phyloP scores from a whole-genome alignment of 164 flowering plant species.

The Magnolia changhungtana region DNA sequence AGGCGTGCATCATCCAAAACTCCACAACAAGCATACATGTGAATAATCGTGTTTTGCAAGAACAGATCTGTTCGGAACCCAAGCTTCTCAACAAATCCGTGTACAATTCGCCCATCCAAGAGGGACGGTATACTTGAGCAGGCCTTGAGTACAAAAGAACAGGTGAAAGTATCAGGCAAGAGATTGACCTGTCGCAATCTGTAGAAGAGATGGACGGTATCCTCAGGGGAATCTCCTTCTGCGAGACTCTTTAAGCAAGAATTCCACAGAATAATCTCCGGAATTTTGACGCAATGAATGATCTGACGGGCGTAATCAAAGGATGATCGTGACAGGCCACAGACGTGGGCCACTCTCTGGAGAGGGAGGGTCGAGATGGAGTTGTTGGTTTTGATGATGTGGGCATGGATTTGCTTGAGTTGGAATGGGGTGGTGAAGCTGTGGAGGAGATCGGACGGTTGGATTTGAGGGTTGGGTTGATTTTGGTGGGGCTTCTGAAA shows the following conservation, averaged over 20 bases:
- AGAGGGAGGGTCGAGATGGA: slow-evolving; percentile 45
- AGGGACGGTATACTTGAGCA: slow-evolving; percentile 36
- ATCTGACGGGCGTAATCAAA: no score
- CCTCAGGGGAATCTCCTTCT: no score
- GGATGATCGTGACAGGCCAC: slow-evolving; percentile 23
- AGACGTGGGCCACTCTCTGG: slow-evolving; percentile 39
- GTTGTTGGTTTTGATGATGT: slow-evolving; percentile 45
- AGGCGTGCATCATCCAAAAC: slow-evolving; percentile 29
- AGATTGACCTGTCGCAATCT: no score
- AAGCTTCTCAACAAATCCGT: slow-evolving; percentile 53
- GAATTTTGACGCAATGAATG: no score
- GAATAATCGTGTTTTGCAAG: slow-evolving; percentile 45
- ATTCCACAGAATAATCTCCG: no score
- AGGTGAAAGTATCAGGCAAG: slow-evolving; percentile 54
- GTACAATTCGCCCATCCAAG: slow-evolving; percentile 41
- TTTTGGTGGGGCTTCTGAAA: slow-evolving; percentile 1
- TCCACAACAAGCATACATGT: slow-evolving; percentile 53
- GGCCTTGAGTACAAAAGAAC: slow-evolving; percentile 65
- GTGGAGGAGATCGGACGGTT: slow-evolving; percentile 12
- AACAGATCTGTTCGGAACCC: slow-evolving; percentile 54
- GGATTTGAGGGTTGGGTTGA: not conserved
- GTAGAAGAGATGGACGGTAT: no score
- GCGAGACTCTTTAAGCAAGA: no score
- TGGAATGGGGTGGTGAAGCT: slow-evolving; percentile 49
- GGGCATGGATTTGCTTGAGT: slow-evolving; percentile 60